A percentile compares a stretch with the other conserved stretches of the same genome.
phyloP scores from a whole-genome alignment of 768 basidiomycete genomes.

The Psilocybe sp. region DNA sequence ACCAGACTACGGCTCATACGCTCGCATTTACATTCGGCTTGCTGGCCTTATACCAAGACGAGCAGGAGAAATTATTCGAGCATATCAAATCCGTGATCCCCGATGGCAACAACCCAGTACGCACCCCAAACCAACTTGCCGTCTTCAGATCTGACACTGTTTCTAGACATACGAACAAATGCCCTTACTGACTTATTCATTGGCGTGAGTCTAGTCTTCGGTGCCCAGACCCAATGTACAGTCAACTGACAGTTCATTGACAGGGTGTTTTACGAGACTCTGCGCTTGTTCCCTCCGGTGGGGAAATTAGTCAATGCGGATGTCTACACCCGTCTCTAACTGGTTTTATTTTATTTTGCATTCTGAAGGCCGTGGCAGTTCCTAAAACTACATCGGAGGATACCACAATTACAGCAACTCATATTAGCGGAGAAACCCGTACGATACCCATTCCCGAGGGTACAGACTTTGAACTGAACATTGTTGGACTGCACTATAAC shows the following conservation, averaged over 20 bases:
- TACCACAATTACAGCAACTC: constrained; percentile 33
- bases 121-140: constrained; percentile 1
- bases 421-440: constrained; percentile 34
- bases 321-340: background rate
- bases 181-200: constrained; percentile 32
- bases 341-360: constrained; percentile 1
- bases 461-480: constrained; percentile 32
- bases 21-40: constrained; percentile 37
- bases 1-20: constrained; percentile 33
- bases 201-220: constrained; percentile 27
- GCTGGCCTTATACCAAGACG: constrained; percentile 40
- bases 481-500: constrained; percentile 47
- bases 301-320: constrained; percentile 7
- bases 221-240: background rate
- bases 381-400: constrained; percentile 48
- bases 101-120: constrained; percentile 28
- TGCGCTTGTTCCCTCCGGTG: constrained; percentile 48
- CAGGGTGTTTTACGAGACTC: constrained; percentile 49
- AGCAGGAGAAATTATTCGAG: constrained; percentile 41
- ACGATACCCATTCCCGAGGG: constrained; percentile 42
- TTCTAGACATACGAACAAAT: constrained; percentile 38
- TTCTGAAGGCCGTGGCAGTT: constrained; percentile 31
- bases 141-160: no score
- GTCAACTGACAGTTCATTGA: background rate
- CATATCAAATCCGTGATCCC: constrained; percentile 32